A percentile compares a stretch with the other conserved stretches of the same genome.
Conservation (phyloP, 345 rosid species). For the Balakata baccata region DNA sequence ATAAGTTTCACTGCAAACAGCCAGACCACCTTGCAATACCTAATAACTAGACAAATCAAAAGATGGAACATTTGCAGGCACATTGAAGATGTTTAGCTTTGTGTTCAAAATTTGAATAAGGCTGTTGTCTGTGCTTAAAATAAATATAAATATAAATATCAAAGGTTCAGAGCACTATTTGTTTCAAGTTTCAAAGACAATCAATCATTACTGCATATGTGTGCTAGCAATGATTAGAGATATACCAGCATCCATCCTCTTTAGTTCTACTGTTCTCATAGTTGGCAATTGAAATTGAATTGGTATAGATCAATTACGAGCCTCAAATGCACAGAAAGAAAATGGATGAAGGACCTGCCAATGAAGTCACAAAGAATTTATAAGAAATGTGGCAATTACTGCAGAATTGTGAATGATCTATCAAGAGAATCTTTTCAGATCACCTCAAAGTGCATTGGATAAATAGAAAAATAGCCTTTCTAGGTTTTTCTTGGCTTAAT, state of each 20-base stretch:
- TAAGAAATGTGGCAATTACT: not conserved
- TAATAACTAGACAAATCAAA: not conserved
- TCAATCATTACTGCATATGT: not conserved
- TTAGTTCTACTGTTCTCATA: not conserved
- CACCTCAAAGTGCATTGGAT: not conserved
- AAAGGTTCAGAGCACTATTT: not conserved
- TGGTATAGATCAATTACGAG: not conserved
- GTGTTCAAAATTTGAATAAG: not conserved
- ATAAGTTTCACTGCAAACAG: not conserved
- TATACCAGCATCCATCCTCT: not conserved
- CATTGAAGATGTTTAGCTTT: no score
- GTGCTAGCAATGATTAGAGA: not conserved
- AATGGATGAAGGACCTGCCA: not conserved
- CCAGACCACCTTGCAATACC: not conserved
- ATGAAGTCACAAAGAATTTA: not conserved
- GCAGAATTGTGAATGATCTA: not conserved
- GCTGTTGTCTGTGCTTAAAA: not conserved
- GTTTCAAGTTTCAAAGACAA: not conserved
- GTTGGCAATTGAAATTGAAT: not conserved
- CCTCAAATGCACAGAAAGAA: not conserved
- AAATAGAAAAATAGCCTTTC: not conserved
- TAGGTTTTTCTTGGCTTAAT: not conserved
- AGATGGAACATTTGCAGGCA: not conserved
- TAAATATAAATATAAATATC: not conserved
- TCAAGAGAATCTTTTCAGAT: not conserved